These are phyloP conservation scores for Clitoria ternatea DNA, from an alignment of 306 rosid genomes.

Conservation along the genomic window DNA sequence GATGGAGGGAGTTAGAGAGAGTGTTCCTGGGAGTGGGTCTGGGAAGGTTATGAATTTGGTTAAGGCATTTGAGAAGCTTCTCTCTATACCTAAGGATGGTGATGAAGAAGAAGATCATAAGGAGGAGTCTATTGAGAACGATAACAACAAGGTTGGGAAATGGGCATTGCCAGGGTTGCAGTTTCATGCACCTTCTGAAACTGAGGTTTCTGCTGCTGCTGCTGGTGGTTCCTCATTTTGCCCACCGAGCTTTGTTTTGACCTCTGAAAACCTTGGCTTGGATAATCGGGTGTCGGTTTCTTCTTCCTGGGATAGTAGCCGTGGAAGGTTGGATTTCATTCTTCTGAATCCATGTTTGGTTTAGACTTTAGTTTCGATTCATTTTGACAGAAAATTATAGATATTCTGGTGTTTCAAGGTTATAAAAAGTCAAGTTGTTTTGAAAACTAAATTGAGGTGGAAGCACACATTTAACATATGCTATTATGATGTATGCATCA, in stretches of 20 bases:
- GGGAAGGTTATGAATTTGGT: slow-evolving; percentile 82
- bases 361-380: background rate
- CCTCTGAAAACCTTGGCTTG: slow-evolving; percentile 72
- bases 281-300: slow-evolving; percentile 46
- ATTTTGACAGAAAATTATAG: background rate
- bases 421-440: no score
- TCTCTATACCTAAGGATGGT: slow-evolving; percentile 44
- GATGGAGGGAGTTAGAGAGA: slow-evolving; percentile 57
- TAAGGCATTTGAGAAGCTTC: slow-evolving; percentile 80
- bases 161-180: slow-evolving; percentile 73
- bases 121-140: slow-evolving; percentile 15
- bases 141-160: slow-evolving; percentile 38
- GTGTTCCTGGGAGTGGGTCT: slow-evolving; percentile 53
- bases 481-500: no score
- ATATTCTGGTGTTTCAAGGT: no score
- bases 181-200: slow-evolving; percentile 24
- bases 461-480: no score
- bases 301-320: slow-evolving; percentile 71
- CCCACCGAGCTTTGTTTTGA: slow-evolving; percentile 48
- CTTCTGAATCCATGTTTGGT: no score
- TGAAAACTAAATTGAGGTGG: no score
- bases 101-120: no score
- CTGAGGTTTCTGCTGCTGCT: slow-evolving; percentile 28
- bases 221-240: slow-evolving; percentile 53
- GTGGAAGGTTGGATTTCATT: slow-evolving; percentile 73